These are phyloP conservation scores for Hypoxylon fuscum DNA, from an alignment of 495 filamentous ascomycete species.

Conservation along the genomic window DNA sequence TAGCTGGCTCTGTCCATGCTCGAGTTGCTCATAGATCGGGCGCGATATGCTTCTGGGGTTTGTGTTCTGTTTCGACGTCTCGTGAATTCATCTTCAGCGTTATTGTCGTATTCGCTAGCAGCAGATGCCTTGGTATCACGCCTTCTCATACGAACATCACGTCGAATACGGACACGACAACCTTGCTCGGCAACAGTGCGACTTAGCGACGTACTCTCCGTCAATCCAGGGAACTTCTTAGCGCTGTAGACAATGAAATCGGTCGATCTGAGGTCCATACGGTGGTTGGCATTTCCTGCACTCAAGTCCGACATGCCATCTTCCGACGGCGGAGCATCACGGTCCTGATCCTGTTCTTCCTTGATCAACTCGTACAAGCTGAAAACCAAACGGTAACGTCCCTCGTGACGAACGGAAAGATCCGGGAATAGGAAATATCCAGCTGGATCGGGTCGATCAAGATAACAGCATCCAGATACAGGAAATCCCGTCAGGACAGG, in stretches of 20 bases:
- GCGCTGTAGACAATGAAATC: constrained; percentile 94
- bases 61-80: constrained; percentile 66
- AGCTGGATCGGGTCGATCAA: constrained; percentile 88
- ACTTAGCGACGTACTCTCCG: constrained; percentile 88
- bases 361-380: constrained; percentile 93
- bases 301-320: constrained; percentile 51
- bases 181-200: constrained; percentile 95
- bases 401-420: constrained; percentile 95
- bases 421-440: constrained; percentile 99
- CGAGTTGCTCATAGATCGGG: constrained; percentile 79
- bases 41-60: constrained; percentile 72
- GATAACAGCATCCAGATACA: constrained; percentile 95
- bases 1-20: constrained; percentile 63
- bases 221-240: constrained; percentile 97
- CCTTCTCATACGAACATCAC: constrained; percentile 96
- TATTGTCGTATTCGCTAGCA: constrained; percentile 71
- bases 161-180: constrained; percentile 93
- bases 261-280: constrained; percentile 89
- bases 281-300: constrained; percentile 56
- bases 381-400: constrained; percentile 87
- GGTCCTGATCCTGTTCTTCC: constrained; percentile 65
- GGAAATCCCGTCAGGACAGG: constrained; percentile 94
- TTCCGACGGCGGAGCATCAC: constrained; percentile 46
- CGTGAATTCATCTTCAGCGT: constrained; percentile 69
- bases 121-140: constrained; percentile 79